Base-by-base conservation (phyloP, 768 basidiomycete genomes). In the Flagelloscypha sp. region DNA sequence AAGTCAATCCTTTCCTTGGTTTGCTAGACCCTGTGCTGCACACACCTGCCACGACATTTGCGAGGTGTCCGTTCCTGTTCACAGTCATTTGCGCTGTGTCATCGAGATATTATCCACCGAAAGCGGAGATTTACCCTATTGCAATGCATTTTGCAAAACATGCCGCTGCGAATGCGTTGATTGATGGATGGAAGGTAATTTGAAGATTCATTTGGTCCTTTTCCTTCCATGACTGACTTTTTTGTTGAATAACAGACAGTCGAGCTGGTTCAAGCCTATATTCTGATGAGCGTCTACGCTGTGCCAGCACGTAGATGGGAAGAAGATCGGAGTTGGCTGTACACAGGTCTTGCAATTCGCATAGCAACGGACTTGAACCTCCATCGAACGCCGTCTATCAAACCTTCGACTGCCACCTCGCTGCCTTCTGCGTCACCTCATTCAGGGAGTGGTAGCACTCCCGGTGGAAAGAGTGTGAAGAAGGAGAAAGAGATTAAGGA, bases 291-390 rank as follows among this genome's bases (percentile, higher is more conserved):
- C 43, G 70, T 82, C 31, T 87, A 84, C 48, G 75, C 77, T 29
- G 79, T 86, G 2, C 85, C 84, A 3, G 85, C 84, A 1, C 71
- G 79, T 16, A 61, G 76, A 27, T 94, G 89, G 82, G 88, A 93
- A 48, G 87, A 93, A 47, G 88, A 93, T 51, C 69, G 87, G 19
- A 85, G 84, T 38, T 93, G 88, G 85, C 55, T 92, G 31, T 87
- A 88, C 50, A 83, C 86, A 4, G 88, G 89, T 15, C 73, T 90
- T 42, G 88, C 87, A 1, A 81, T 89, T 22, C 78, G 82, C 36
- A 81, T 92, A 52, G 90, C 88, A 4, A 90, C 88, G 2, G 90
- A 93, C 52, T 64, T 94, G 27, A 92, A 92, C 53, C 58, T 93
- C 16, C 88, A 89, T 46, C 75, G 80, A 31, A 74, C 73, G 7